These are phyloP conservation scores for Alisma plantagoaquatica DNA, from an alignment of 106 monocot species.

Conservation along the genomic window DNA sequence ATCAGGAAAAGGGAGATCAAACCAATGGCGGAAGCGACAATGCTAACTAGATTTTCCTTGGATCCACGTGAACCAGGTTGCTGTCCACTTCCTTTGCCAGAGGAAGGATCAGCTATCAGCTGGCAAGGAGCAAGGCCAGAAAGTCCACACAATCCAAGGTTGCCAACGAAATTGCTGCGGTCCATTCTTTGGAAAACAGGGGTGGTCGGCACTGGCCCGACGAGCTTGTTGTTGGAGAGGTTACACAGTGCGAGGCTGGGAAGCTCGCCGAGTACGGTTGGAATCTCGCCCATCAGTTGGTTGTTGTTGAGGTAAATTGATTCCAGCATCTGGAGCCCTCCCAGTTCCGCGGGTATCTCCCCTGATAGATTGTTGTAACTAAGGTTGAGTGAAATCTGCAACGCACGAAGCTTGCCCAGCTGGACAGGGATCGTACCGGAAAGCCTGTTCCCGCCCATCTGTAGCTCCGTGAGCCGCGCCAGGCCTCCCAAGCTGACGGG, in stretches of 20 bases:
- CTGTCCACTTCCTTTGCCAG: slow-evolving; percentile 3
- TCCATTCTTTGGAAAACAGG: slow-evolving; percentile 51
- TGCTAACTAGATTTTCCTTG: slow-evolving; percentile 47
- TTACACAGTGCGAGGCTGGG: slow-evolving; percentile 52
- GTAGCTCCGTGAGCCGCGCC: slow-evolving; percentile 49
- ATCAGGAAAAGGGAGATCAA: slow-evolving; percentile 35
- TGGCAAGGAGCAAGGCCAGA: slow-evolving; percentile 26
- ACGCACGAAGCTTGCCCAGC: slow-evolving; percentile 41
- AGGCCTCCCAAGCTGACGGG: slow-evolving; percentile 47
- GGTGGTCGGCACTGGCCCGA: slow-evolving; percentile 40
- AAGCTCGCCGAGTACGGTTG: slow-evolving; percentile 41
- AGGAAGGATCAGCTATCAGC: slow-evolving; percentile 8
- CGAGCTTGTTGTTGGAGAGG: slow-evolving; percentile 63
- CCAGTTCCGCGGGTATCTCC: slow-evolving; percentile 49
- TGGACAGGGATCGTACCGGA: slow-evolving; percentile 48
- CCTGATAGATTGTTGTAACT: slow-evolving; percentile 70
- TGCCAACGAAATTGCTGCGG: slow-evolving; percentile 61
- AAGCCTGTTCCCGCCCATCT: slow-evolving; percentile 60
- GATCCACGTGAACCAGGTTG: slow-evolving; percentile 7
- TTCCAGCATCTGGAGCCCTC: slow-evolving; percentile 45
- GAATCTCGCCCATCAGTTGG: slow-evolving; percentile 52
- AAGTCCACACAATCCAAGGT: slow-evolving; percentile 42
- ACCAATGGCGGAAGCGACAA: slow-evolving; percentile 29
- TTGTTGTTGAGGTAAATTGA: slow-evolving; percentile 60
- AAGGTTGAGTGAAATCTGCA: slow-evolving; percentile 69